phyloP scores from a whole-genome alignment of 306 rosid genomes.

The Quercus wislizeni region DNA sequence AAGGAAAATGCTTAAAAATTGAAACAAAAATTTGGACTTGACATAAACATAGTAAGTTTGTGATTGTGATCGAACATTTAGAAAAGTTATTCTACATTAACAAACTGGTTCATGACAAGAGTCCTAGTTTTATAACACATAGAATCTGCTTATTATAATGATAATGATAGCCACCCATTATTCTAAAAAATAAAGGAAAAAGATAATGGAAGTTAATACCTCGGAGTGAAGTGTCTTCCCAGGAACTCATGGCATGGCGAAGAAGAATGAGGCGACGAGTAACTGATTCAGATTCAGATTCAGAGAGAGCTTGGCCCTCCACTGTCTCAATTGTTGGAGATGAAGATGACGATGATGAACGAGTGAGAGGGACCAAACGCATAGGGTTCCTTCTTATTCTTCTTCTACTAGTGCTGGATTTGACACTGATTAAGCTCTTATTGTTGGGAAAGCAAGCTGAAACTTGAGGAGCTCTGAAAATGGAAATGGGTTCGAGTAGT shows the following conservation, averaged over 20 bases:
- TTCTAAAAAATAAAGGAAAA: neutral
- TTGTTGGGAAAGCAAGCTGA: neutral
- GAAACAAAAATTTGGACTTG: no score
- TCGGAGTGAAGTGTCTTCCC: slow-evolving; percentile 63
- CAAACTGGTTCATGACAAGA: no score
- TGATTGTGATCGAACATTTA: no score
- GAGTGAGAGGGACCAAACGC: slow-evolving; percentile 26
- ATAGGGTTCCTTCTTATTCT: slow-evolving; percentile 33
- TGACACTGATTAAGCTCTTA: neutral
- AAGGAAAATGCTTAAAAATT: no score
- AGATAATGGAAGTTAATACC: slow-evolving; percentile 34
- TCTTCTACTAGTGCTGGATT: no score
- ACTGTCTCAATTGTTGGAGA: slow-evolving; percentile 51
- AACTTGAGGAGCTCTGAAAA: neutral
- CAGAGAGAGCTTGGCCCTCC: slow-evolving; percentile 38
- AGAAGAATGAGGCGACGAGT: slow-evolving; percentile 94
- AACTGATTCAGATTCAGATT: slow-evolving; percentile 31
- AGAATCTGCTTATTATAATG: no score
- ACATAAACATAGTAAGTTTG: no score
- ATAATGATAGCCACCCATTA: neutral
- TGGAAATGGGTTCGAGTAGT: neutral
- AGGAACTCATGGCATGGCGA: slow-evolving; percentile 82
- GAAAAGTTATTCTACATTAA: no score
- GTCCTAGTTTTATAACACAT: no score
- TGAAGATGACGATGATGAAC: neutral